Conservation (phyloP, 495 filamentous ascomycete genomes). For the Jackrogersella multiformis region DNA sequence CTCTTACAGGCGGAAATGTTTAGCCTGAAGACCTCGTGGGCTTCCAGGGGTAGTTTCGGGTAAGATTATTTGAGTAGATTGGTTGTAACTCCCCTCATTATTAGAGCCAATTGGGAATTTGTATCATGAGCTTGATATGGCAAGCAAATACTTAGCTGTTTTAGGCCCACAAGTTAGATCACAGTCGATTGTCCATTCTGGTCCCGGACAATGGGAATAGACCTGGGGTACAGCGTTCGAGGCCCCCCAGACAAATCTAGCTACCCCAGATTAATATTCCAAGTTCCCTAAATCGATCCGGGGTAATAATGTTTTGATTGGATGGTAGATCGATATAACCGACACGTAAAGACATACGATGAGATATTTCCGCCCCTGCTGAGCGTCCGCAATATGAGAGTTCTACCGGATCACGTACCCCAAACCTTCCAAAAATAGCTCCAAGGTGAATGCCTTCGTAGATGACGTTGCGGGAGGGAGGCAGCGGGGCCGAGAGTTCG, state of each 20-base stretch:
- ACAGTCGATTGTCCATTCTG: conserved; percentile 3
- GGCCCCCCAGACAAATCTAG: conserved; percentile 2
- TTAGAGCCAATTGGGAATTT: conserved; percentile 38
- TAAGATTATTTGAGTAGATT: conserved; percentile 36
- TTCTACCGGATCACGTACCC: no score
- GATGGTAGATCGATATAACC: not conserved
- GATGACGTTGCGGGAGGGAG: no score
- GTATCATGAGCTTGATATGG: not conserved
- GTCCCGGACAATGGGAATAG: conserved; percentile 38
- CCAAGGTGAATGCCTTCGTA: no score
- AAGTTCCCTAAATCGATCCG: not conserved
- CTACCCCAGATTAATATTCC: not conserved
- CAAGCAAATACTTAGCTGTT: not conserved
- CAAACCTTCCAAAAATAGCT: no score
- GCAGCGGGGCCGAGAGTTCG: no score
- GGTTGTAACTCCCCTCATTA: conserved; percentile 35
- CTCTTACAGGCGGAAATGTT: conserved; percentile 23
- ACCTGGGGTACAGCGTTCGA: conserved; percentile 37
- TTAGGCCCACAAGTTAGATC: not conserved
- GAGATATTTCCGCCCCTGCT: not conserved
- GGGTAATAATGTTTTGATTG: not conserved
- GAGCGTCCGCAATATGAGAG: not conserved
- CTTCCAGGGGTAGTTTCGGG: conserved; percentile 35
- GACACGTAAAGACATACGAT: not conserved
- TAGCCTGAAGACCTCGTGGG: conserved; percentile 47